phyloP scores from a whole-genome alignment of 2,329 filamentous ascomycete species.

The Westerdykella aurantiaca region DNA sequence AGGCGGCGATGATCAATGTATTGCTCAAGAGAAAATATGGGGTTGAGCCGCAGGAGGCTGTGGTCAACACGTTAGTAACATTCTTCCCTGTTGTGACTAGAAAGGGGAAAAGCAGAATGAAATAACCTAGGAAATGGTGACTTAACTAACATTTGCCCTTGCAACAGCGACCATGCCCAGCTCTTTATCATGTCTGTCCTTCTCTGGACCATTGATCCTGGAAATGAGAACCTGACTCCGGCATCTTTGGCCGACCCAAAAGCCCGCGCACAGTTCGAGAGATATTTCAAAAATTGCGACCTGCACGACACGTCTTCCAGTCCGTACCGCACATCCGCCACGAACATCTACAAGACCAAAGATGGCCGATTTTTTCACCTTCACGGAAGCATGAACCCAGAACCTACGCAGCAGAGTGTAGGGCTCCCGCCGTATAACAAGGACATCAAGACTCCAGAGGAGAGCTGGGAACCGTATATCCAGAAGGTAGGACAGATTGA shows the following conservation, averaged over 20 bases:
- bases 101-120: too few relatives aligned
- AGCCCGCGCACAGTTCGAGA: conserved; percentile 14
- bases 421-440: conserved; percentile 31
- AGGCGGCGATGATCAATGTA: conserved; percentile 44
- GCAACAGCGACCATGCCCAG: conserved; percentile 38
- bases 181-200: conserved; percentile 42
- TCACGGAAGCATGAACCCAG: conserved; percentile 46
- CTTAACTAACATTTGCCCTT: background rate
- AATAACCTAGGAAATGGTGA: background rate
- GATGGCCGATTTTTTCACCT: conserved; percentile 45
- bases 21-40: conserved; percentile 46
- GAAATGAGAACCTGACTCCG: conserved; percentile 21
- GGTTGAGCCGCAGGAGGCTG: conserved; percentile 34
- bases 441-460: conserved; percentile 22
- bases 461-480: conserved; percentile 29
- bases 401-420: conserved; percentile 37
- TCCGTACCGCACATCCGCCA: conserved; percentile 30
- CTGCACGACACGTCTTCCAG: conserved; percentile 14
- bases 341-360: conserved; percentile 46
- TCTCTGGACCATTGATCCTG: conserved; percentile 31
- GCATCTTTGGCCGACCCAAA: conserved; percentile 6
- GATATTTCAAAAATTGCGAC: conserved; percentile 25
- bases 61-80: conserved; percentile 43
- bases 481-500: conserved; percentile 33
- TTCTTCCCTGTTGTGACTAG: too few relatives aligned